phyloP scores from a whole-genome alignment of 345 rosid species.

The Ailanthus altissimus region DNA sequence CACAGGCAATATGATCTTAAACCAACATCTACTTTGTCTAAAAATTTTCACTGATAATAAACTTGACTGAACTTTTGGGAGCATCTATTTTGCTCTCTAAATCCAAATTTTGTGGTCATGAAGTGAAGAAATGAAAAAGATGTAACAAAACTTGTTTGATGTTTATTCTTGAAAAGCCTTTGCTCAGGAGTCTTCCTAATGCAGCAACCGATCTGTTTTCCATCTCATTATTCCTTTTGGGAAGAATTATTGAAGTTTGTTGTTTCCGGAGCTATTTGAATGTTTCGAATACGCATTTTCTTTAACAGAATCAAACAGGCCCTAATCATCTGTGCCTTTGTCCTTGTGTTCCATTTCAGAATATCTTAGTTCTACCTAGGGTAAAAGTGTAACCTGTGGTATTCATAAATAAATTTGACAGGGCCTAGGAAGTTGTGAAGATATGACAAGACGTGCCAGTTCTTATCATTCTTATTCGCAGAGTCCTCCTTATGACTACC shows the following conservation, averaged over 20 bases:
- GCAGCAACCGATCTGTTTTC: not conserved
- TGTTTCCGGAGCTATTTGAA: not conserved
- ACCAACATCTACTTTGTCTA: not conserved
- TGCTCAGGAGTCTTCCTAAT: not conserved
- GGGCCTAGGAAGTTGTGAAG: constrained; percentile 62
- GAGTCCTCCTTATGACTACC: constrained; percentile 97
- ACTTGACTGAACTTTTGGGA: not conserved
- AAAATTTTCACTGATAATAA: not conserved
- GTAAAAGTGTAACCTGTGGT: constrained; percentile 20
- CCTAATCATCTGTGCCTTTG: not conserved
- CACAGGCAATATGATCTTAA: constrained; percentile 51
- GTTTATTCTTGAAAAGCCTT: constrained; percentile 2
- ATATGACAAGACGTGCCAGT: constrained; percentile 76
- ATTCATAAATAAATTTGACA: constrained; percentile 44
- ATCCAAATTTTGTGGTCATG: not conserved
- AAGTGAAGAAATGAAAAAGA: constrained; percentile 20
- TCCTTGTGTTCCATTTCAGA: constrained; percentile 14
- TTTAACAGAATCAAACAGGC: not conserved
- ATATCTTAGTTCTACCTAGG: constrained; percentile 23
- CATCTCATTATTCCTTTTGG: not conserved
- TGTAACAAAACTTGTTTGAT: constrained; percentile 4
- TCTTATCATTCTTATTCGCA: constrained; percentile 98
- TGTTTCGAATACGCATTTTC: not conserved
- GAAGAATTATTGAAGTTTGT: not conserved
- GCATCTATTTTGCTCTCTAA: not conserved